A percentile compares a stretch with the other conserved stretches of the same genome.
These are phyloP conservation scores for Jamesozyma rosinii DNA, from an alignment of 805 yeast species.

Conservation along the genomic window DNA sequence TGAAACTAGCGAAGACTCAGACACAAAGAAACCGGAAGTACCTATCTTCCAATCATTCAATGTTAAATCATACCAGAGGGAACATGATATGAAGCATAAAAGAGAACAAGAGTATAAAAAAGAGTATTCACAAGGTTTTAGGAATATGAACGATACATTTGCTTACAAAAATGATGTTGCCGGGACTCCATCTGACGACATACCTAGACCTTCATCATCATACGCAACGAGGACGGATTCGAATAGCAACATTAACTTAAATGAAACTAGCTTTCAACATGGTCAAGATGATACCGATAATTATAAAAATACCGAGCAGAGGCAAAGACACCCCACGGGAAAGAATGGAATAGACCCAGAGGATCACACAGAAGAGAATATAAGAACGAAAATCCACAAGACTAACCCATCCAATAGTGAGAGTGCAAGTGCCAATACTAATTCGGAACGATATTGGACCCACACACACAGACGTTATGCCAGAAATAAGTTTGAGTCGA, in stretches of 20 bases:
- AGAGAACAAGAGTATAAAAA: background rate
- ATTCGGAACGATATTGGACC: slow-evolving; percentile 7
- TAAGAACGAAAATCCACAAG: background rate
- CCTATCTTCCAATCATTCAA: slow-evolving; percentile 23
- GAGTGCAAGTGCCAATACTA: background rate
- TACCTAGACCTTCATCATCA: background rate
- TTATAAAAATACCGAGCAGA: background rate
- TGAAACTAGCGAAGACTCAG: background rate
- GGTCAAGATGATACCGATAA: background rate
- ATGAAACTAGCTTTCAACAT: background rate
- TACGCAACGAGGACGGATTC: background rate
- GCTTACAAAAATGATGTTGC: background rate
- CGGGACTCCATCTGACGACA: background rate
- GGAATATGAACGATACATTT: background rate
- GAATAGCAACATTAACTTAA: background rate
- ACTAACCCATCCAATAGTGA: background rate
- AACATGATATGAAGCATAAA: background rate
- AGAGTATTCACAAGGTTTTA: background rate
- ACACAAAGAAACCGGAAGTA: slow-evolving; percentile 6
- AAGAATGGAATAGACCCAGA: too few species aligned
- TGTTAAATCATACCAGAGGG: slow-evolving; percentile 21
- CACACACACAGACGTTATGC: slow-evolving; percentile 18
- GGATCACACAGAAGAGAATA: background rate
- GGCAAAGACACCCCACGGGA: too few species aligned
- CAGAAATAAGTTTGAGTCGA: slow-evolving; percentile 16